Conservation (phyloP, 495 filamentous ascomycete genomes). For the Cudoniella acicularis region DNA sequence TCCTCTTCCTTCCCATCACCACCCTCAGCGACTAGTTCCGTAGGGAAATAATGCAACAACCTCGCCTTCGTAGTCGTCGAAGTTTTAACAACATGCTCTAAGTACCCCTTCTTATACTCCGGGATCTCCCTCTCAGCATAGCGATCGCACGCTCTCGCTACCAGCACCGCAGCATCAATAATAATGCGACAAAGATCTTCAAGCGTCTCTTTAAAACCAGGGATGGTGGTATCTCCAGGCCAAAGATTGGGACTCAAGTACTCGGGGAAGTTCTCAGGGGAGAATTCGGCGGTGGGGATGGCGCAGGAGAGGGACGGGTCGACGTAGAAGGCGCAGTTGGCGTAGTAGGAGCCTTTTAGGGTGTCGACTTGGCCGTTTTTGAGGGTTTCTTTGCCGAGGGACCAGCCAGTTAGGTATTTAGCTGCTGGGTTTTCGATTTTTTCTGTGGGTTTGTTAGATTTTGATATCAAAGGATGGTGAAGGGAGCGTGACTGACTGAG, state of each 20-base stretch:
- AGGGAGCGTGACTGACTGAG: conserved; percentile 54
- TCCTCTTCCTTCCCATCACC: conserved; percentile 34
- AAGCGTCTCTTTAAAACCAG: conserved; percentile 67
- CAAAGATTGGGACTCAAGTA: conserved; percentile 74
- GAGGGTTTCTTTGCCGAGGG: conserved; percentile 90
- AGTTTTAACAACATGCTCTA: conserved; percentile 80
- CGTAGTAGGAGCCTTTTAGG: conserved; percentile 93
- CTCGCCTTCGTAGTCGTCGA: conserved; percentile 89
- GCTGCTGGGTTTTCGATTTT: conserved; percentile 61
- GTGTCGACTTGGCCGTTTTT: conserved; percentile 86
- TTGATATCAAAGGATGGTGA: too few species aligned
- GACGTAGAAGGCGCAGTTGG: conserved; percentile 92
- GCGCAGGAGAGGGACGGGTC: conserved; percentile 58
- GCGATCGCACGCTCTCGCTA: conserved; percentile 81
- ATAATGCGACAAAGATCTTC: conserved; percentile 78
- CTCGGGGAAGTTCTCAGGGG: conserved; percentile 55
- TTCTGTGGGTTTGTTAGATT: too few species aligned
- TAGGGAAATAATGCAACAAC: conserved; percentile 89
- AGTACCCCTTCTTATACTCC: conserved; percentile 69
- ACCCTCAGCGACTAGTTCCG: conserved; percentile 33
- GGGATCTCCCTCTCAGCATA: conserved; percentile 76
- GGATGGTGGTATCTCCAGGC: conserved; percentile 63
- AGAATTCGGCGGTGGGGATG: conserved; percentile 51
- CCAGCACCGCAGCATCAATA: conserved; percentile 83
- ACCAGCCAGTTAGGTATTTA: conserved; percentile 68